These are phyloP conservation scores for Colletotrichum siamense DNA, from an alignment of 2,329 filamentous ascomycete genomes.

Conservation along the genomic window DNA sequence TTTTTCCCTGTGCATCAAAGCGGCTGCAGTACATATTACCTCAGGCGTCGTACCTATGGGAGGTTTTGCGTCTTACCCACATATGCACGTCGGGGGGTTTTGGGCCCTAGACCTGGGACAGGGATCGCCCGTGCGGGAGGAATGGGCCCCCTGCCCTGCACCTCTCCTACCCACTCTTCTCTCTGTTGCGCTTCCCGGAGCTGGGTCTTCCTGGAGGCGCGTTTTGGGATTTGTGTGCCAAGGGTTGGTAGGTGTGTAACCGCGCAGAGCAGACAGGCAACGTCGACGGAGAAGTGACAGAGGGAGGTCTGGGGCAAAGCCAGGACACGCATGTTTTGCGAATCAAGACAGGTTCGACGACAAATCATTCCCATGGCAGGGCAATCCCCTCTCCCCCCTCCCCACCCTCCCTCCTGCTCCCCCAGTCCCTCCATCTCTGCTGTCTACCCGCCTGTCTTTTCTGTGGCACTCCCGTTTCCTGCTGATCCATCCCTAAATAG, in stretches of 20 bases:
- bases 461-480: background rate
- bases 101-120: background rate
- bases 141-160: background rate
- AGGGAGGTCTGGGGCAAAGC: conserved; percentile 3
- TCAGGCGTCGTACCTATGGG: background rate
- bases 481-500: conserved; percentile 2
- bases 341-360: background rate
- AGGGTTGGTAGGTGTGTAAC: background rate
- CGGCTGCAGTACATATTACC: background rate
- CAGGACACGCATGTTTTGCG: conserved; percentile 10
- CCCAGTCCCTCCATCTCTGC: background rate
- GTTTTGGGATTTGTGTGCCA: background rate
- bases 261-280: background rate
- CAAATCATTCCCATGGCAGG: background rate
- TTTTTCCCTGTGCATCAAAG: background rate
- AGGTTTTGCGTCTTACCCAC: background rate
- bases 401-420: background rate
- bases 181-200: background rate
- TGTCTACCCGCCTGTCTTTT: background rate
- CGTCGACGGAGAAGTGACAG: too few relatives aligned
- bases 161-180: background rate
- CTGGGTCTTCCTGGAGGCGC: background rate
- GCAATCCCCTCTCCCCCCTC: background rate
- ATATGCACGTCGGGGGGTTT: conserved; percentile 7
- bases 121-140: conserved; percentile 14